Percentiles rank a stretch among this genome's conserved stretches.
Conservation (phyloP, 2,329 filamentous ascomycete genomes). For the Aspergillus aculeatus region DNA sequence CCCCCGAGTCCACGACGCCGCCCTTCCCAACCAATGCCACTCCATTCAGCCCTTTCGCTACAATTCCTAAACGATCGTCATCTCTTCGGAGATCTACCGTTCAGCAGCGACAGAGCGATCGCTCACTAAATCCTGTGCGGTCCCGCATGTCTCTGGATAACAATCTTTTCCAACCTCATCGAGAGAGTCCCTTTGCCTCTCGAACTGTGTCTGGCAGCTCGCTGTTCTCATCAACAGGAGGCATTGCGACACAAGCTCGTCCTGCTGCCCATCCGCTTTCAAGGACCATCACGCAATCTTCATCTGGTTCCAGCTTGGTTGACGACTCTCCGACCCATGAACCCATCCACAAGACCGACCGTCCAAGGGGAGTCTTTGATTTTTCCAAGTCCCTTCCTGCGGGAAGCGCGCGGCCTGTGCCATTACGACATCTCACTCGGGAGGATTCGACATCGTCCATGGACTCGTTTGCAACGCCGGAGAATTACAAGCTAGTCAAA, state of each 20-base stretch:
- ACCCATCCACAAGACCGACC: constrained; percentile 55
- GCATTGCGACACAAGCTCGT: constrained; percentile 40
- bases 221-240: constrained; percentile 33
- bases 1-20: constrained; percentile 27
- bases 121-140: constrained; percentile 56
- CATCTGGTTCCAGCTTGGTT: constrained; percentile 72
- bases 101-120: constrained; percentile 75
- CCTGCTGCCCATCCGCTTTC: constrained; percentile 73
- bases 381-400: constrained; percentile 77
- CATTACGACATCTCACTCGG: constrained; percentile 44
- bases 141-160: constrained; percentile 78
- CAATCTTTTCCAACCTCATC: constrained; percentile 61
- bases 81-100: constrained; percentile 83
- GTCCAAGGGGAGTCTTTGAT: constrained; percentile 52
- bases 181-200: constrained; percentile 67
- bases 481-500: constrained; percentile 72
- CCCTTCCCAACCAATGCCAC: constrained; percentile 35
- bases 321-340: constrained; percentile 71
- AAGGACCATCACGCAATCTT: constrained; percentile 80
- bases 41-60: constrained; percentile 49
- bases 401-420: constrained; percentile 56
- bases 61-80: constrained; percentile 66
- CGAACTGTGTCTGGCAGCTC: constrained; percentile 55
- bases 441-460: constrained; percentile 50
- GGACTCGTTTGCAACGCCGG: constrained; percentile 68